A percentile compares a stretch with the other conserved stretches of the same genome.
Evolutionary conservation across 345 rosid genomes (phyloP).

Genomic region (Hibiscus syriacus): DNA sequence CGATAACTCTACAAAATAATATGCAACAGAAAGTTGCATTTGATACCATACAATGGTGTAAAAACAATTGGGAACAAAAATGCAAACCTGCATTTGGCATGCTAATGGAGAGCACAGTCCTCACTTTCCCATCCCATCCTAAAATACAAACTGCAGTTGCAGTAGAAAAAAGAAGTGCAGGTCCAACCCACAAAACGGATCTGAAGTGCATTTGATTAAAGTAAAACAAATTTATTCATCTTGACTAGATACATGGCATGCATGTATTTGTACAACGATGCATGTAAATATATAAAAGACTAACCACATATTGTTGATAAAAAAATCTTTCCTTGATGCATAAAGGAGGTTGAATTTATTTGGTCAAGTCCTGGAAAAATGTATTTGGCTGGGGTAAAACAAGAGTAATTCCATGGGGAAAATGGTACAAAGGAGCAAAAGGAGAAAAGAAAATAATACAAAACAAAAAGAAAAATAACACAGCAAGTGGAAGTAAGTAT

Average conservation of each 20-base stretch:
- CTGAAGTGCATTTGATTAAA: constrained; percentile 58
- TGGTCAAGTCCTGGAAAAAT: neutral
- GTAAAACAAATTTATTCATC: constrained; percentile 17
- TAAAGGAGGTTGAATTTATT: neutral
- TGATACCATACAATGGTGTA: neutral
- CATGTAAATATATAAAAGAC: neutral
- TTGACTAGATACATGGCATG: constrained; percentile 1
- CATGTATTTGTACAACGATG: constrained; percentile 4
- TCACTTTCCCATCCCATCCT: constrained; percentile 96
- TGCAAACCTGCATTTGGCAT: constrained; percentile 79
- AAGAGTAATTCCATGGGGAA: neutral
- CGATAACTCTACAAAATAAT: constrained; percentile 15
- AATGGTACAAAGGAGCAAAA: neutral
- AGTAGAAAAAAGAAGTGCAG: constrained; percentile 92
- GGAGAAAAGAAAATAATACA: neutral
- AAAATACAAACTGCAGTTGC: constrained; percentile 74
- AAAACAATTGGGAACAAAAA: constrained; percentile 8
- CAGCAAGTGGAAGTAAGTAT: neutral
- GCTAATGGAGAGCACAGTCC: constrained; percentile 81
- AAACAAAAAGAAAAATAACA: neutral
- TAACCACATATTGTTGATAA: neutral
- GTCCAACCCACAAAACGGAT: constrained; percentile 97
- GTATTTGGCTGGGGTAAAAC: neutral
- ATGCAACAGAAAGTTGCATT: constrained; percentile 5
- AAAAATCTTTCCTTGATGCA: neutral